These are phyloP conservation scores for Xylaria curta DNA, from an alignment of 495 filamentous ascomycete species.

Conservation along the genomic window DNA sequence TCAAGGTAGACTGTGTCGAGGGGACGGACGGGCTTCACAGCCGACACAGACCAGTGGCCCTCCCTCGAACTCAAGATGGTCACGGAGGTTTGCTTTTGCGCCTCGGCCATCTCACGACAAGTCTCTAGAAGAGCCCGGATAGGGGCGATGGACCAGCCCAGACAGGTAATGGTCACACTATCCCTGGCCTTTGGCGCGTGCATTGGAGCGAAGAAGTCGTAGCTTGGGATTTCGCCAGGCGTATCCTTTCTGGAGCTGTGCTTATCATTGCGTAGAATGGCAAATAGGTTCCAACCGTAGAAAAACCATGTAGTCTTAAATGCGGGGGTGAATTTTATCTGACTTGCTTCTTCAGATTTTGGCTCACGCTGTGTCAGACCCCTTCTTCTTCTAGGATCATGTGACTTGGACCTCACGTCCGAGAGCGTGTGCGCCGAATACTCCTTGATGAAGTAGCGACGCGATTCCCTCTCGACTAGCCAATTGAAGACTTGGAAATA, in stretches of 20 bases:
- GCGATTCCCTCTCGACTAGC: constrained; percentile 32
- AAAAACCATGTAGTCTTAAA: constrained; percentile 48
- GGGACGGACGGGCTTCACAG: constrained; percentile 48
- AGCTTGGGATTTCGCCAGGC: not conserved
- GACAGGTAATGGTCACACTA: constrained; percentile 48
- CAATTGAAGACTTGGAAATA: constrained; percentile 47
- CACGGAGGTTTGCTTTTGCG: constrained; percentile 43
- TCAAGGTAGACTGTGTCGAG: constrained; percentile 77
- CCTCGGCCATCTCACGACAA: constrained; percentile 47
- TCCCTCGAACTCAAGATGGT: constrained; percentile 33
- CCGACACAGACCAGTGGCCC: constrained; percentile 7
- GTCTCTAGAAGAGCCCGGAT: constrained; percentile 45
- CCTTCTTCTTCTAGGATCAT: not conserved
- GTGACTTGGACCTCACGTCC: constrained; percentile 34
- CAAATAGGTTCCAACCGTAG: constrained; percentile 41
- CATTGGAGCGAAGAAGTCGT: constrained; percentile 31
- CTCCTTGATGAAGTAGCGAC: constrained; percentile 29
- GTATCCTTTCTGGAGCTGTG: not conserved
- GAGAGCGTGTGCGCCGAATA: constrained; percentile 35
- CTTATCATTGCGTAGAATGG: constrained; percentile 41
- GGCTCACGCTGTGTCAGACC: constrained; percentile 8
- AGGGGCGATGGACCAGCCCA: constrained; percentile 46
- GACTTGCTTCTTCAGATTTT: constrained; percentile 35
- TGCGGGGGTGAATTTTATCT: constrained; percentile 44
- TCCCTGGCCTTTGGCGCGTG: constrained; percentile 41